A percentile compares a stretch with the other conserved stretches of the same genome.
These are phyloP conservation scores for Neurospora sp. DNA, from an alignment of 495 filamentous ascomycete genomes.

Conservation along the genomic window DNA sequence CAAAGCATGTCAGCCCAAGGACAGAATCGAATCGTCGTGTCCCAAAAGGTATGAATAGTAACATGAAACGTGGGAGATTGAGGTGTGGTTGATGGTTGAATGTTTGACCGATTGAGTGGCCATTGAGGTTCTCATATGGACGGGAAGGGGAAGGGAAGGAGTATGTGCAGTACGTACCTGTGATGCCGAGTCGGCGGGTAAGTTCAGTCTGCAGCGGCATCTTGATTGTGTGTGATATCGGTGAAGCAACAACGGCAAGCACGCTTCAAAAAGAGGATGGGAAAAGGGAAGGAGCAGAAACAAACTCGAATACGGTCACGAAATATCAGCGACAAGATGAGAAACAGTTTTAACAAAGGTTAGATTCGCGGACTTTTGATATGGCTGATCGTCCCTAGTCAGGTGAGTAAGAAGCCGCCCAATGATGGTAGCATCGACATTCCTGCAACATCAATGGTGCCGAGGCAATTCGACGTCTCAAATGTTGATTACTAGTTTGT, in stretches of 20 bases:
- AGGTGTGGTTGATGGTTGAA: background rate
- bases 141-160: background rate
- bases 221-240: constrained; percentile 5
- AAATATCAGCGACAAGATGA: background rate
- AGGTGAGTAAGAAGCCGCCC: background rate
- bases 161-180: constrained; percentile 38
- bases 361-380: background rate
- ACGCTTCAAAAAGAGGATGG: background rate
- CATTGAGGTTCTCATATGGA: background rate
- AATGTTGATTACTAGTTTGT: background rate
- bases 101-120: background rate
- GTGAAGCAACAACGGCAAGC: background rate
- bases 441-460: background rate
- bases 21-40: background rate
- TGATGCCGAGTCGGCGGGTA: constrained; percentile 81
- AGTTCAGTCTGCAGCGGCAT: constrained; percentile 94
- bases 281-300: background rate
- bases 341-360: background rate
- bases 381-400: background rate
- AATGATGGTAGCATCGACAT: background rate
- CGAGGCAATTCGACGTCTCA: background rate
- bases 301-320: background rate
- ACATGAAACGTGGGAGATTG: background rate
- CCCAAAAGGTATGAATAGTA: background rate
- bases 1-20: constrained; percentile 16